Evolutionary conservation across 1,284 basidiomycete genomes (phyloP), one percentile per base, ranked within the genome.

Genomic region (Anthracocystis walkeri): DNA sequence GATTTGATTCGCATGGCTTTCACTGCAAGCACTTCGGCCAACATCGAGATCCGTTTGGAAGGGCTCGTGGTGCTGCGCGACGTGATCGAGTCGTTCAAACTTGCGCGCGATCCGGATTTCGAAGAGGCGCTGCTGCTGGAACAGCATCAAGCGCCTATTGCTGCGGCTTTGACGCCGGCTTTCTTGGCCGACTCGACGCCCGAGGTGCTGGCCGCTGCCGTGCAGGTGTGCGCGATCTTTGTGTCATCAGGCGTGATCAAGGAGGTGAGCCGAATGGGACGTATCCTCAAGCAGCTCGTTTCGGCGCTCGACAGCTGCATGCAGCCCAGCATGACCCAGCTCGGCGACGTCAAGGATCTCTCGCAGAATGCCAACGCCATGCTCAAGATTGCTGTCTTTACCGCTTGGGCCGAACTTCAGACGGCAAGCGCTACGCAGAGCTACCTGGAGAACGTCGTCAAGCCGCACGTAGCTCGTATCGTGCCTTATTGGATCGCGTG

Each of bases 1-100:
- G 97, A 99, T 86, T 87, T 99, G 57, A 97, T 99, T 86, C 93
- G 90, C 86, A 97, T 98, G 91, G 96, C 97, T 0, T 99, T 99
- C 85, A 96, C 93, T 7, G 96, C 97, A 0, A 95, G 94, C 33
- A 94, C 96, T 0, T 94, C 97, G 2, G 92, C 95, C 84, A 95
- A 97, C 49, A 94, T 93, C 31, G 94, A 97, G 82, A 97, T 99
- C 71, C 90, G 97, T 31, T 87, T 97, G n/a, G 92, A 95, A 83
- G 97, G 97, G 1, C 87, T 99, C 25, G 88, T 92, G 8, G 93
- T 99, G 3, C 87, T 99, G 35, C 89, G 91, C 35, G 96, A 98
- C 83, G 93, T 99, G 40, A 94, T 99, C 69, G 90, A 96, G 92
- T 90, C 91, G 58, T 99, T 98, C 86, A 90, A 93, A 4, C 87